Base-by-base conservation (phyloP, 768 basidiomycete species). In the Asterophora parasitica region DNA sequence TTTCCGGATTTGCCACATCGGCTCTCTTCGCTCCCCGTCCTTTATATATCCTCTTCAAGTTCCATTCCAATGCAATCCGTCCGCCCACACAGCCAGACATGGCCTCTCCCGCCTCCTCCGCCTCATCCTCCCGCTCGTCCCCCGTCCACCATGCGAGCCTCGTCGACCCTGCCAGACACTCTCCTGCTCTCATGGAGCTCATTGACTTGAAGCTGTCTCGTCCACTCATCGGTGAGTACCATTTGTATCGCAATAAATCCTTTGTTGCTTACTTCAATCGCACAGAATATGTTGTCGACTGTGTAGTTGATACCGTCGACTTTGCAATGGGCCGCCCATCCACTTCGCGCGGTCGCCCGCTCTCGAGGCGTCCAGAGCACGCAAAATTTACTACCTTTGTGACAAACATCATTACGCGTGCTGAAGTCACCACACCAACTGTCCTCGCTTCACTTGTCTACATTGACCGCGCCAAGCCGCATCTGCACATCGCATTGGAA, bases 401-500 rank as follows among this genome's bases (percentile, higher is more conserved):
- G 50, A 65, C 72, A 39, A 80, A 81, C 50, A 83, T 89, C 59
- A 73, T 89, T 61, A 69, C 73, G 35, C 81, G 85, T 42, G 86
- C 87, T 32, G 87, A 89, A 63, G 79, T 90, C 55, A 76, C 79
- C 53, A 76, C 81, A 41, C 75, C 86, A 34, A 82, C 81, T 40
- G 64, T 89, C 58, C 75, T 90, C 48, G 79, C 78, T 28, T 65
- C 86, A 6, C 79, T 89, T 44, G 84, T 83, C 61, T 91, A 90
- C 65, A 83, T 90, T 61, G 71, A 82, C 67, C 70, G 88, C 46
- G 84, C 88, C 2, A 82, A 82, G 57, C 85, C 85, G 3, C 85
- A 88, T 63, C 74, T 91, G 35, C 83, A 86, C 60, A 89, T 89
- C 54, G 85, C 85, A 7, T 71, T 87, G 50, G 85, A 88, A 61